Evolutionary conservation across 2,329 filamentous ascomycete genomes (phyloP), one percentile per base, ranked within the genome.

Genomic region (Rhinocladiella similis): DNA sequence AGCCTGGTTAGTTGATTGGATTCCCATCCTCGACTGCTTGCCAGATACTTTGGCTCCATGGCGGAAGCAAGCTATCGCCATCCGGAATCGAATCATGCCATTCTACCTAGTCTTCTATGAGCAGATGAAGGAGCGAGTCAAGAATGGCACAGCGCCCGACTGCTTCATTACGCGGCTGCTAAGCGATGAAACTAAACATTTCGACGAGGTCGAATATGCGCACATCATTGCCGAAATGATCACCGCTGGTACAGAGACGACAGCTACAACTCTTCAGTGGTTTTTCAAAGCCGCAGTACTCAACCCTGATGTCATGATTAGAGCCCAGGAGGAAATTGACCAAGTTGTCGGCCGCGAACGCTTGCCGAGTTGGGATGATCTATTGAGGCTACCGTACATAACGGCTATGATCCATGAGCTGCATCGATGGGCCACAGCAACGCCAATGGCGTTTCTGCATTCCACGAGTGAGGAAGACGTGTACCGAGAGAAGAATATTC

Each of bases 401-500:
- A 53, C 69, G 5, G 71, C 70, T 1, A 16, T 75, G 10, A 66
- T 75, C 10, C 71, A 72, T 36, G 73, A 76, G 39, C 55, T 65
- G 1, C 63, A 71, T 2, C 66, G 72, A 3, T 73, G 71, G 72
- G 64, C 67, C 39, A 68, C 71, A 4, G 65, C 72, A 3, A 68
- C 62, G 1, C 67, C 70, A 0, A 68, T 71, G 65, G 68, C 65
- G 0, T 52, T 71, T 13, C 62, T 70, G 0, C 71, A 73, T 45
- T 54, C 61, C 5, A 66, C 65, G 2, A 64, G 79, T 60, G 72
- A 69, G 6, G 77, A 79, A 52, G 76, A 80, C 48, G 71, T 73
- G 54, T 80, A 75, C 61, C 69, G 71, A 18, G 76, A 76, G 6
- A 77, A 74, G 56, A 76, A 74, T 64, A 76, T 80, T 38, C 70